These are phyloP conservation scores for Oidiodendron maius DNA, from an alignment of 495 filamentous ascomycete genomes.

Conservation along the genomic window DNA sequence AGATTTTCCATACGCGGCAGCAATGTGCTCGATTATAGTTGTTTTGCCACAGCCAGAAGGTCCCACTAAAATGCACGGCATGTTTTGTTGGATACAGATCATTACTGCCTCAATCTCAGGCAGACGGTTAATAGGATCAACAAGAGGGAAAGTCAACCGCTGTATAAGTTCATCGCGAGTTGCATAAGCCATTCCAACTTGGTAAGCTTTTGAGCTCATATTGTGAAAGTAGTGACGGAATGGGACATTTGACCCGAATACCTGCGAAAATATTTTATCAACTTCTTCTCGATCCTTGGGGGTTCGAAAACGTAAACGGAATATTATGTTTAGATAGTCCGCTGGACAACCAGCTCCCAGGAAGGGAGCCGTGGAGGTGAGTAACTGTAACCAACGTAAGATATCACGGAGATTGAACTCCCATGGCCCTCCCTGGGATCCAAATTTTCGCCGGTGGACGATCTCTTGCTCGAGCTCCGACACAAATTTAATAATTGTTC, in stretches of 20 bases:
- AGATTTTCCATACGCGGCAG: constrained; percentile 63
- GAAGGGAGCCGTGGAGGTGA: constrained; percentile 49
- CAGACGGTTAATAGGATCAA: constrained; percentile 54
- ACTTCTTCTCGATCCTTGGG: constrained; percentile 58
- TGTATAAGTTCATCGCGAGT: constrained; percentile 51
- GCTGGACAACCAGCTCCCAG: constrained; percentile 45
- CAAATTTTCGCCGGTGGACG: constrained; percentile 57
- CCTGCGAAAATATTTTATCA: constrained; percentile 52
- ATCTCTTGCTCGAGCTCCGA: constrained; percentile 67
- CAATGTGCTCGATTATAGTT: constrained; percentile 68
- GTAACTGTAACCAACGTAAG: constrained; percentile 78
- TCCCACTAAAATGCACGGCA: constrained; percentile 86
- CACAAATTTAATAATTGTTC: constrained; percentile 73
- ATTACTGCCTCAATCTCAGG: constrained; percentile 77
- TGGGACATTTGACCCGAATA: constrained; percentile 38
- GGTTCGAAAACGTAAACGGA: constrained; percentile 81
- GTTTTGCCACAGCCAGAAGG: constrained; percentile 85
- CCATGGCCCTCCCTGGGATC: constrained; percentile 83
- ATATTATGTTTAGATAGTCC: constrained; percentile 75
- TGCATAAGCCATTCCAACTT: constrained; percentile 75
- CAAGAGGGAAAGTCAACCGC: constrained; percentile 43
- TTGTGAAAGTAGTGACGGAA: constrained; percentile 46
- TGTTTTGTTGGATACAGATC: constrained; percentile 75
- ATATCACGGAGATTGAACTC: constrained; percentile 96
- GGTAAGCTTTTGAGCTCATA: constrained; percentile 60